Base-by-base conservation (phyloP, 2,329 filamentous ascomycete genomes). In the Xylariales sp. region DNA sequence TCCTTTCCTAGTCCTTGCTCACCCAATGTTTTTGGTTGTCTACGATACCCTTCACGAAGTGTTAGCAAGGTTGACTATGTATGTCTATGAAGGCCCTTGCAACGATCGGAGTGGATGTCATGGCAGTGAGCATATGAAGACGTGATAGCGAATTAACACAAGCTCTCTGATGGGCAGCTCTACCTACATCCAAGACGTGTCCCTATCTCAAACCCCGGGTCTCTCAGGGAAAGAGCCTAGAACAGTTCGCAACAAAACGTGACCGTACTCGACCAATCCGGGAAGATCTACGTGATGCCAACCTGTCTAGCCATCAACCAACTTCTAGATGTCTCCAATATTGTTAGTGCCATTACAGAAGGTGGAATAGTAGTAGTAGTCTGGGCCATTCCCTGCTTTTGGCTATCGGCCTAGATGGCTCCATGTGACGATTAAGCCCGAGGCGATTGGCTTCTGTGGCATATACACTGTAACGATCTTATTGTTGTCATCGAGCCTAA, bases 181-280 rank as follows among this genome's bases (percentile, higher is more conserved):
- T n/a, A n/a, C n/a, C n/a, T n/a, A n/a, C n/a, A n/a, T n/a, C n/a
- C n/a, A n/a, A n/a, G n/a, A n/a, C n/a, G n/a, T n/a, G n/a, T n/a
- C n/a, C n/a, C n/a, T n/a, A n/a, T n/a, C n/a, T n/a, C n/a, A n/a
- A n/a, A n/a, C n/a, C n/a, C n/a, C n/a, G n/a, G n/a, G n/a, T n/a
- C n/a, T 10, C 18, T 34, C 16, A 34, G 9, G 32, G 32, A 20
- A 50, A 47, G 7, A 55, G 33, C 3, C 50, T 73, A 49, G 86
- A 79, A 62, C 83, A 87, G 53, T 84, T 87, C 48, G 82, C 83
- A 60, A n/a, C 84, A 87, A 50, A 82, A 86, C 0, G 80, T 84
- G 6, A 78, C 73, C 0, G 82, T 84, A 9, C 78, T 76, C 12
- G 76, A 74, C 84, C 83, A 87, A 57, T 87, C 84, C 4, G 75